Evolutionary conservation across 306 rosid species (phyloP).

Genomic region (Casuarina equisetifolia): DNA sequence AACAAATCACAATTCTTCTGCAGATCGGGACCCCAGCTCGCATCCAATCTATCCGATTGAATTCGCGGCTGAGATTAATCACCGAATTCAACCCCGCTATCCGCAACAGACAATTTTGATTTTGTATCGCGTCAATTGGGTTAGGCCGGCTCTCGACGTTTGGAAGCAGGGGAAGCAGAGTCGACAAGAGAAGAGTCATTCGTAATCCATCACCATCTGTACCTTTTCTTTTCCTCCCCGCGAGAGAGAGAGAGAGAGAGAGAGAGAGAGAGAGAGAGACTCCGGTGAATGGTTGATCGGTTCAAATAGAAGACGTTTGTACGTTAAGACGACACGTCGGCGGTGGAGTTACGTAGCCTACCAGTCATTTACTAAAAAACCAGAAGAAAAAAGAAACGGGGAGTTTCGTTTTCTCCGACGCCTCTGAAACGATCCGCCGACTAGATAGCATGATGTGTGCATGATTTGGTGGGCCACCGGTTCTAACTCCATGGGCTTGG

Average conservation of each 20-base stretch:
- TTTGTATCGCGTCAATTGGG: slow-evolving; percentile 19
- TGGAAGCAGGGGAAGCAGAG: slow-evolving; percentile 38
- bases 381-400: slow-evolving; percentile 27
- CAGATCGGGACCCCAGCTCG: slow-evolving; percentile 33
- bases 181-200: slow-evolving; percentile 44
- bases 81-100: neutral
- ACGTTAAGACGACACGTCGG: slow-evolving; percentile 41
- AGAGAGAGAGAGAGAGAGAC: neutral
- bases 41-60: neutral
- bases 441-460: slow-evolving; percentile 32
- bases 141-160: slow-evolving; percentile 36
- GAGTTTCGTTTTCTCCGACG: slow-evolving; percentile 8
- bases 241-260: slow-evolving; percentile 8
- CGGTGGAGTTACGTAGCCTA: slow-evolving; percentile 34
- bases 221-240: neutral
- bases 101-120: neutral
- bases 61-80: slow-evolving; percentile 6
- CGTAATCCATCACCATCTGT: slow-evolving; percentile 24
- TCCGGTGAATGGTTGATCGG: slow-evolving; percentile 5
- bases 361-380: neutral
- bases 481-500: slow-evolving; percentile 47
- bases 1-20: slow-evolving; percentile 17
- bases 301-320: slow-evolving; percentile 8
- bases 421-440: neutral
- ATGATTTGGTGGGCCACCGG: slow-evolving; percentile 61